Evolutionary conservation across 1,284 basidiomycete genomes (phyloP).

Genomic region (Malassezia vespertilionis): DNA sequence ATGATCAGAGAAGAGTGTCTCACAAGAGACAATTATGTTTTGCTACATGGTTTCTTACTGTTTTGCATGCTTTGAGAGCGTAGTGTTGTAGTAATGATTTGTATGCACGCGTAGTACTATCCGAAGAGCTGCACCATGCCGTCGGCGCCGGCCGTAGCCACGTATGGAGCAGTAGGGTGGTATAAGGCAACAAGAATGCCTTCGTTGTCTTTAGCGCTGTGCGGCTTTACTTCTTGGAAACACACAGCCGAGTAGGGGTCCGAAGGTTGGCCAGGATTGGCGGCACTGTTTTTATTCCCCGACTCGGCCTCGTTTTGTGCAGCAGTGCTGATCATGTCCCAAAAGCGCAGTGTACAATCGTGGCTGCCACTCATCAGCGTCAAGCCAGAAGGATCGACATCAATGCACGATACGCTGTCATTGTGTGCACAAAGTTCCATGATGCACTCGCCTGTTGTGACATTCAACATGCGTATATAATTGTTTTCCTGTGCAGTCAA

Average conservation of each 20-base stretch:
- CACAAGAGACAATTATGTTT: constrained; percentile 21
- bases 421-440: constrained; percentile 82
- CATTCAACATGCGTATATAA: constrained; percentile 77
- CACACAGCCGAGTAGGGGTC: constrained; percentile 52
- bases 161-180: constrained; percentile 70
- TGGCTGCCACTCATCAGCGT: constrained; percentile 80
- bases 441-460: constrained; percentile 67
- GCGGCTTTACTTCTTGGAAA: constrained; percentile 73
- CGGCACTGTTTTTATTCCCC: no score
- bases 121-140: constrained; percentile 75
- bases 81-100: not conserved
- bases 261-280: constrained; percentile 43
- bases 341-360: constrained; percentile 86
- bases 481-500: constrained; percentile 89
- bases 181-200: constrained; percentile 79
- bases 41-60: not conserved
- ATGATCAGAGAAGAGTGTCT: constrained; percentile 23
- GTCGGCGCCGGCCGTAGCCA: constrained; percentile 86
- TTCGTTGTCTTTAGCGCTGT: constrained; percentile 71
- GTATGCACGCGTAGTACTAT: constrained; percentile 2
- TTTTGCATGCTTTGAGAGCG: not conserved
- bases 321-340: constrained; percentile 63
- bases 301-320: not conserved
- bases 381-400: constrained; percentile 74
- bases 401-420: constrained; percentile 77